A percentile compares a stretch with the other conserved stretches of the same genome.
phyloP scores from a whole-genome alignment of 2,329 filamentous ascomycete species.

The Aspergillus fumigatiaffinis region DNA sequence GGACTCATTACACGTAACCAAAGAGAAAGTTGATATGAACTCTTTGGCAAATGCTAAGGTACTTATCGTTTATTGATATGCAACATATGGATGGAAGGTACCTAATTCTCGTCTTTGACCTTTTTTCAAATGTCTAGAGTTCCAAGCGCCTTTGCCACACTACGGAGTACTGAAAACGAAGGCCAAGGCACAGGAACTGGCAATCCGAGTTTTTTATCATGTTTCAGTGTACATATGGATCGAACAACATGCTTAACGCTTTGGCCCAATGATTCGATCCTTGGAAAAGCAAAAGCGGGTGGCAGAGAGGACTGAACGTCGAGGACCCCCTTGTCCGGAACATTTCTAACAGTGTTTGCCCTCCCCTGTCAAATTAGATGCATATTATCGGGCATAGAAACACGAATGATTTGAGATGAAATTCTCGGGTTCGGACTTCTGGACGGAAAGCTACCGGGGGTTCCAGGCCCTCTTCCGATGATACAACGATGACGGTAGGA shows the following conservation, averaged over 20 bases:
- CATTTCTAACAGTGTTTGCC: slow-evolving; percentile 2
- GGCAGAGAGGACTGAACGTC: neutral
- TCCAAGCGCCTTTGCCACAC: neutral
- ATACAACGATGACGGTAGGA: slow-evolving; percentile 6
- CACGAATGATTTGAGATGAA: slow-evolving; percentile 3
- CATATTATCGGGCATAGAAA: slow-evolving; percentile 5
- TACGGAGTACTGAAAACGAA: slow-evolving; percentile 8
- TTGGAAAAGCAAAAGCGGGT: neutral
- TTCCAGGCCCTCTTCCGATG: slow-evolving; percentile 4
- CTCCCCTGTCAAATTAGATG: slow-evolving; percentile 12
- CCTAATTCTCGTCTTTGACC: neutral
- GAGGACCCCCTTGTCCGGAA: neutral
- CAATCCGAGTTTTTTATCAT: neutral
- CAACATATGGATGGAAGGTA: neutral
- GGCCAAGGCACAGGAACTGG: neutral
- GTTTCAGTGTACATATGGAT: neutral
- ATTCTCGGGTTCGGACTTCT: neutral
- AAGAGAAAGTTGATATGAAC: neutral
- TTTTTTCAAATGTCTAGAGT: neutral
- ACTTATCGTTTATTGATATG: neutral
- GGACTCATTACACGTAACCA: neutral
- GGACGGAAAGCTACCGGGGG: neutral
- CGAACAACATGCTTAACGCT: neutral
- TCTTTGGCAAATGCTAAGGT: neutral
- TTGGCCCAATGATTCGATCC: neutral